Conservation (phyloP, 352 stramenopile species). For the Porosira glacialis region DNA sequence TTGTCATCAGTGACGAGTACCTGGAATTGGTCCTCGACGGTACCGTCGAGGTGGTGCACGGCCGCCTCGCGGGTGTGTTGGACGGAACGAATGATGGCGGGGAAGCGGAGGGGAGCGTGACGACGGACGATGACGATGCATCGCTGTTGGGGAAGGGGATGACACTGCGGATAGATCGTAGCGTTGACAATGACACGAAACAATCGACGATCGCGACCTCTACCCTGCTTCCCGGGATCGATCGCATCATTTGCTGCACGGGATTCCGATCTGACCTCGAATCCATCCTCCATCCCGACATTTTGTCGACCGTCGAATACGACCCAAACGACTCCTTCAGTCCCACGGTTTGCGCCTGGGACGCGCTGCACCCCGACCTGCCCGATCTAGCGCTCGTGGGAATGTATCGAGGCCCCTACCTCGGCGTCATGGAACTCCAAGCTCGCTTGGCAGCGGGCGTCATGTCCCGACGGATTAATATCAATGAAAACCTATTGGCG, state of each 20-base stretch:
- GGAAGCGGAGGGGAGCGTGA: no score
- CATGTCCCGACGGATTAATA: conserved; percentile 36
- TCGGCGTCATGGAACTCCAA: conserved; percentile 68
- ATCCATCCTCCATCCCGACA: conserved; percentile 32
- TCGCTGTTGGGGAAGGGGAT: no score
- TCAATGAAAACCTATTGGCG: conserved; percentile 24
- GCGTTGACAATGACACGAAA: conserved; percentile 12
- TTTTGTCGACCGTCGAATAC: conserved; percentile 60
- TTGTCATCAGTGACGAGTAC: conserved; percentile 64
- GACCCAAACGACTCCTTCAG: conserved; percentile 48
- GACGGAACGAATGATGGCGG: no score
- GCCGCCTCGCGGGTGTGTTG: conserved; percentile 37
- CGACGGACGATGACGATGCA: no score
- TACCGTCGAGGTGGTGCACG: conserved; percentile 51
- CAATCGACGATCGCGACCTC: conserved; percentile 8
- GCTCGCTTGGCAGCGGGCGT: conserved; percentile 42
- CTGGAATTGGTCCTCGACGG: conserved; percentile 52
- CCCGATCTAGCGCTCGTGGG: conserved; percentile 60
- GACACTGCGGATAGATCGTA: conserved; percentile 35
- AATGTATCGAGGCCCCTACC: conserved; percentile 69
- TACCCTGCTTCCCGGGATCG: conserved; percentile 32
- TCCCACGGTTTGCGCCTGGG: conserved; percentile 45
- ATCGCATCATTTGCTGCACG: conserved; percentile 57
- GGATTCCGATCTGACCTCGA: conserved; percentile 49
- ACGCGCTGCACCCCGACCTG: conserved; percentile 57